These are phyloP conservation scores for Theobroma grandiflorum DNA, from an alignment of 441 rosid species.

Conservation along the genomic window DNA sequence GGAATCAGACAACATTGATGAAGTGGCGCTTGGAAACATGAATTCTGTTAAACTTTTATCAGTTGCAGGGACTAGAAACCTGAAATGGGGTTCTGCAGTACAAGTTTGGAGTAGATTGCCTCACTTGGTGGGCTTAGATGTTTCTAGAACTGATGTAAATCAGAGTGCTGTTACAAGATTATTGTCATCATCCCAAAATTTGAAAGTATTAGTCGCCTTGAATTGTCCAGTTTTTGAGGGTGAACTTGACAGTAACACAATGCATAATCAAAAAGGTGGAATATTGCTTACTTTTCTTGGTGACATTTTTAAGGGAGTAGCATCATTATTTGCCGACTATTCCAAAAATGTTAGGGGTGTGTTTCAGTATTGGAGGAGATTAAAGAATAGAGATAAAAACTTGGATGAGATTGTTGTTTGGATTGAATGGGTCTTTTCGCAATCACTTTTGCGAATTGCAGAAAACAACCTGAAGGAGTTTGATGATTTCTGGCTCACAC, in stretches of 20 bases:
- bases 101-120: conserved; percentile 82
- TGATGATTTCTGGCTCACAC: conserved; percentile 90
- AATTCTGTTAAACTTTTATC: conserved; percentile 71
- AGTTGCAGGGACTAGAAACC: conserved; percentile 83
- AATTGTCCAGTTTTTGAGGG: conserved; percentile 78
- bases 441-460: conserved; percentile 77
- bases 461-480: conserved; percentile 86
- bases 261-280: conserved; percentile 60
- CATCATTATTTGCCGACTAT: conserved; percentile 69
- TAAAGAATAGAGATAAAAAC: conserved; percentile 50
- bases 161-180: conserved; percentile 70
- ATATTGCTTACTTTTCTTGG: conserved; percentile 60
- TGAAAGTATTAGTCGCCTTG: conserved; percentile 83
- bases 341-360: conserved; percentile 57
- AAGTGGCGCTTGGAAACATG: conserved; percentile 78
- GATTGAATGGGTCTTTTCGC: conserved; percentile 90
- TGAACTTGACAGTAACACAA: conserved; percentile 51
- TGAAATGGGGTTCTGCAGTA: conserved; percentile 80
- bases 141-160: conserved; percentile 85
- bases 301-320: conserved; percentile 68
- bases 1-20: conserved; percentile 83
- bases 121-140: conserved; percentile 74
- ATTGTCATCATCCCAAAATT: conserved; percentile 67
- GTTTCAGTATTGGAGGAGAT: conserved; percentile 70
- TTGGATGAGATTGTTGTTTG: conserved; percentile 73